Base-by-base conservation (phyloP, 192 early-diverging fungal genomes). In the Coemansia sp. region DNA sequence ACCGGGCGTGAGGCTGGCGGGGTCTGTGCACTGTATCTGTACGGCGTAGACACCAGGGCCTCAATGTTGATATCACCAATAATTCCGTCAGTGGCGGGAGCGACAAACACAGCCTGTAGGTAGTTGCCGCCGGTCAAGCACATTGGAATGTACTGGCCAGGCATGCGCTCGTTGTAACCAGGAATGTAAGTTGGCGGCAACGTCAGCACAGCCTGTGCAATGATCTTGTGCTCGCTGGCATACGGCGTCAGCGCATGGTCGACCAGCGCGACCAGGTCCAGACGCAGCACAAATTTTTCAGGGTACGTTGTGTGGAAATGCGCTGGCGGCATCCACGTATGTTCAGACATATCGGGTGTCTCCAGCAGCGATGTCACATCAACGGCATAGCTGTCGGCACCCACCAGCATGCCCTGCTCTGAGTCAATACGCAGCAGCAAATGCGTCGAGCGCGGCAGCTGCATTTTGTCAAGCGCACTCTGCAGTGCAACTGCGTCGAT, bases 371-470 rank as follows among this genome's bases (percentile, higher is more conserved):
- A 21, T 2, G 62, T 60, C 6, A 72, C 78, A 19, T 82, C 79
- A 8, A 39, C 54, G 8, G 67, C 38, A 60, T 61, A 73, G 35
- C 59, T 66, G 37, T 57, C 54, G 52, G 62, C 54, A 10, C 58
- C 51, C 21, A 47, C 59, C n/a, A 17, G 19, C 11, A 57, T 59
- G 48, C 71, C 79, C 11, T 82, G 64, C 53, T 73, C 67, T 0
- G 74, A 65, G 59, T 67, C 67, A 14, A 82, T 65, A 41, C 73
- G 73, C 29, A 82, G 64, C 32, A 82, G 66, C 55, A 82, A 57
- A 17, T 73, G 79, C n/a, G 79, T 73, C 0, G 79, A 70, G 25
- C 67, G 64, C 52, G 79, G 70, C 51, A 82, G 70, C 1, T 57
- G 74, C 43, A 65, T 50, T 4, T 67, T 67, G 24, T 73, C 79